Percentiles rank a stretch among this genome's conserved stretches.
These are phyloP conservation scores for Sporothrix euskadiensis DNA, from an alignment of 2,329 filamentous ascomycete species.

Conservation along the genomic window DNA sequence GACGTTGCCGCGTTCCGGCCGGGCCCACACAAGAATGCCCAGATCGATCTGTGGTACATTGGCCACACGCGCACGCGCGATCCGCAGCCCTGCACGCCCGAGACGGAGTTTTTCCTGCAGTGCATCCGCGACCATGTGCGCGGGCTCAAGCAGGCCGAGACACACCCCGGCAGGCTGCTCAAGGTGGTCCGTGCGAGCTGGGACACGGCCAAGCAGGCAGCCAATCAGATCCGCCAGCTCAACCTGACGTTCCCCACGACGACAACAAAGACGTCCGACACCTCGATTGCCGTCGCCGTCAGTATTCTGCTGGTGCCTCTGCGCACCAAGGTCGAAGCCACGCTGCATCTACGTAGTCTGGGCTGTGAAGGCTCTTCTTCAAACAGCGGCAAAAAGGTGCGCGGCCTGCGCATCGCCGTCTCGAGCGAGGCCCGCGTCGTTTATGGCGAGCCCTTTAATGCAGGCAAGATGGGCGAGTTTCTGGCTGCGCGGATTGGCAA, in stretches of 20 bases:
- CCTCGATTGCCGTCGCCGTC: slow-evolving; percentile 61
- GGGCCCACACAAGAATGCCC: slow-evolving; percentile 49
- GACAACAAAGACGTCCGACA: slow-evolving; percentile 64
- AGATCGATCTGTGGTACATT: slow-evolving; percentile 71
- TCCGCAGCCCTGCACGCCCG: slow-evolving; percentile 58
- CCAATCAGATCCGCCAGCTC: slow-evolving; percentile 62
- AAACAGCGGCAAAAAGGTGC: slow-evolving; percentile 41
- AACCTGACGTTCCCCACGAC: slow-evolving; percentile 65
- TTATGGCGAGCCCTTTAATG: slow-evolving; percentile 78
- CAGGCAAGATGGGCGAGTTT: slow-evolving; percentile 73
- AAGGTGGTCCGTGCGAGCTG: slow-evolving; percentile 62
- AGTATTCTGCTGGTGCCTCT: slow-evolving; percentile 64
- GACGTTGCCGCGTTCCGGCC: slow-evolving; percentile 63
- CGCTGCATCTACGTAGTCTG: slow-evolving; percentile 52
- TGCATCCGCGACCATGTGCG: slow-evolving; percentile 69
- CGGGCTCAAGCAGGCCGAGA: slow-evolving; percentile 59
- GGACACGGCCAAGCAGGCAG: slow-evolving; percentile 62
- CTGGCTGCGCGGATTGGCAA: slow-evolving; percentile 56
- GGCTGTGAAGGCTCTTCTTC: slow-evolving; percentile 22
- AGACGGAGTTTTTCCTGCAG: slow-evolving; percentile 74
- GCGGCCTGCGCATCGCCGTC: slow-evolving; percentile 48
- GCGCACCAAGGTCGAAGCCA: slow-evolving; percentile 67
- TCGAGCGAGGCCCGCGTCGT: slow-evolving; percentile 61
- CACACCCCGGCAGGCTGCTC: slow-evolving; percentile 59
- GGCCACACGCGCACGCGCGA: slow-evolving; percentile 58